Evolutionary conservation across 768 basidiomycete genomes (phyloP).

Genomic region (Gelatoporia subvermispora): DNA sequence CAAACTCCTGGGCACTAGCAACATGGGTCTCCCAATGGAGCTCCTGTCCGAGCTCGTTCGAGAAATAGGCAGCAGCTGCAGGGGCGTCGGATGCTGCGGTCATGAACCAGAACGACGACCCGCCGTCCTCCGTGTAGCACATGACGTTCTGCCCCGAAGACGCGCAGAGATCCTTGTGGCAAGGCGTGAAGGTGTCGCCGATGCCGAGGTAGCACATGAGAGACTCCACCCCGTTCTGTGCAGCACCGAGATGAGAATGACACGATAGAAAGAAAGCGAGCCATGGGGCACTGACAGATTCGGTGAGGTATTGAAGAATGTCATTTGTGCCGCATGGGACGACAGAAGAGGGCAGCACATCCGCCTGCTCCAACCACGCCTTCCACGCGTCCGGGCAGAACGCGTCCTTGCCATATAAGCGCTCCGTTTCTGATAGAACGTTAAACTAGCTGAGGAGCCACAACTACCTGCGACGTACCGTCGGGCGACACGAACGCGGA

Average conservation of each 20-base stretch:
- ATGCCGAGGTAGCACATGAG: slow-evolving; percentile 84
- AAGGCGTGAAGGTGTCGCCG: slow-evolving; percentile 80
- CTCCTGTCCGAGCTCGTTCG: slow-evolving; percentile 44
- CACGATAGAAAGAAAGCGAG: slow-evolving; percentile 3
- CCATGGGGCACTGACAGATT: slow-evolving; percentile 35
- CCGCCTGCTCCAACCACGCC: slow-evolving; percentile 46
- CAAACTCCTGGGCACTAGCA: slow-evolving; percentile 57
- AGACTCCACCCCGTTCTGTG: slow-evolving; percentile 61
- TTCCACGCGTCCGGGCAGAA: slow-evolving; percentile 65
- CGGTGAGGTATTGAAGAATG: slow-evolving; percentile 51
- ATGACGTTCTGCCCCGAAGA: slow-evolving; percentile 86
- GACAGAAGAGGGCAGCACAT: slow-evolving; percentile 48
- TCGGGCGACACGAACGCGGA: neutral
- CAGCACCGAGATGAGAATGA: neutral
- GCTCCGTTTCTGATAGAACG: slow-evolving; percentile 43
- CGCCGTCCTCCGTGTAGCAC: slow-evolving; percentile 70
- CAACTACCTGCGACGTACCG: slow-evolving; percentile 5
- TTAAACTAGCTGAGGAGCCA: neutral
- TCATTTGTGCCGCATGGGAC: slow-evolving; percentile 53
- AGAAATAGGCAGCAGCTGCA: slow-evolving; percentile 55
- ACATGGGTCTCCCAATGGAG: slow-evolving; percentile 73
- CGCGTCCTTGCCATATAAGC: slow-evolving; percentile 76
- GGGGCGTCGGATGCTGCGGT: slow-evolving; percentile 56
- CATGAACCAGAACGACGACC: slow-evolving; percentile 86
- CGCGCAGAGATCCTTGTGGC: slow-evolving; percentile 80